Conservation (phyloP, 805 yeast genomes). For the Teunomyces lycoperdinae region DNA sequence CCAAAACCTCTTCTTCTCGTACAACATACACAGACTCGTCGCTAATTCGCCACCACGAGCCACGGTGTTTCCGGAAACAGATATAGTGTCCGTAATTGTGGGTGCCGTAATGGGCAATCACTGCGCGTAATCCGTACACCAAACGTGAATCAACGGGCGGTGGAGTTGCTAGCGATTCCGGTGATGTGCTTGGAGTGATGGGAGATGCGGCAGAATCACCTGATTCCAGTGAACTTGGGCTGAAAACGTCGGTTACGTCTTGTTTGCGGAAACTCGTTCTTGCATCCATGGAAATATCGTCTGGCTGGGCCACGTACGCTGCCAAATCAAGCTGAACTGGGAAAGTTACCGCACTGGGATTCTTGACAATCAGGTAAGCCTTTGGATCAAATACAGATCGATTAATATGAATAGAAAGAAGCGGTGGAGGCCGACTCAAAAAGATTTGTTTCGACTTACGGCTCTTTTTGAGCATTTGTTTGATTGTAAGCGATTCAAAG, state of each 20-base stretch:
- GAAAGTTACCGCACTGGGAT: constrained; percentile 77
- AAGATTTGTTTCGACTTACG: constrained; percentile 81
- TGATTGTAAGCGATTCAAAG: constrained; percentile 69
- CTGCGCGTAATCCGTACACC: constrained; percentile 74
- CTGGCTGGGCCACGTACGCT: constrained; percentile 65
- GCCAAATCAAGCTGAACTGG: constrained; percentile 66
- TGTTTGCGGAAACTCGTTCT: constrained; percentile 68
- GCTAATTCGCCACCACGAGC: constrained; percentile 93
- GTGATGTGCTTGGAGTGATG: not conserved
- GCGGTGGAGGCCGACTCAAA: constrained; percentile 78
- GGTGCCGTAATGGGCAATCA: constrained; percentile 90
- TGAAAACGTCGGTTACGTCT: constrained; percentile 22
- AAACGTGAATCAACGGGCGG: constrained; percentile 36
- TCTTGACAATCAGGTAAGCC: constrained; percentile 80
- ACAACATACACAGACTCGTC: constrained; percentile 86
- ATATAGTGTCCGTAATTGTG: constrained; percentile 98
- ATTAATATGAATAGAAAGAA: constrained; percentile 82
- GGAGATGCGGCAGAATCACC: not conserved
- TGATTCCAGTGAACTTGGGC: not conserved
- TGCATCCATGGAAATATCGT: constrained; percentile 77
- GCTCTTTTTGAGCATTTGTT: constrained; percentile 69
- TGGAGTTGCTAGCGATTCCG: not conserved
- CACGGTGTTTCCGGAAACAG: constrained; percentile 76
- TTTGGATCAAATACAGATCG: constrained; percentile 89
- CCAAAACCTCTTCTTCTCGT: constrained; percentile 74